phyloP scores from a whole-genome alignment of 768 basidiomycete species.

The Hebeloma cylindrosporum region DNA sequence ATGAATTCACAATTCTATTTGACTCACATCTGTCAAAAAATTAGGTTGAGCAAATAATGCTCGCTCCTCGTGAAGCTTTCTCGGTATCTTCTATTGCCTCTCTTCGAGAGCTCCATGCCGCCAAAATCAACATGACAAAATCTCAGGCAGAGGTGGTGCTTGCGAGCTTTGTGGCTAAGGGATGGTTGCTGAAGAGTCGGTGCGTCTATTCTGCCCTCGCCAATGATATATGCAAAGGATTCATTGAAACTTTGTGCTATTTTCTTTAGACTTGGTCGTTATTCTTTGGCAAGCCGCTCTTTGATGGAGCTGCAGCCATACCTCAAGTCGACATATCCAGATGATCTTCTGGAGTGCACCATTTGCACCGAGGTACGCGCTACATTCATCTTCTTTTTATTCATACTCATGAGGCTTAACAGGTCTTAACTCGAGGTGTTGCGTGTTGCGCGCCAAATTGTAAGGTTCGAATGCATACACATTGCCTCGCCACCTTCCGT shows the following conservation, averaged over 20 bases:
- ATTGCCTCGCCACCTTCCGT: slow-evolving; percentile 57
- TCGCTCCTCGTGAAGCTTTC: slow-evolving; percentile 71
- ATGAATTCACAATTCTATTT: not conserved
- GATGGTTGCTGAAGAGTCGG: slow-evolving; percentile 78
- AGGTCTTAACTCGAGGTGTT: slow-evolving; percentile 72
- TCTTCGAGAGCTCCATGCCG: slow-evolving; percentile 61
- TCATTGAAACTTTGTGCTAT: not conserved
- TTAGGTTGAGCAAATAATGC: slow-evolving; percentile 87
- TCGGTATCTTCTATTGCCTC: slow-evolving; percentile 79
- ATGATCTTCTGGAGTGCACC: slow-evolving; percentile 70
- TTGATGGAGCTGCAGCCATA: slow-evolving; percentile 74
- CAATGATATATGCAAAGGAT: slow-evolving; percentile 12
- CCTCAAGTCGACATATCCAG: slow-evolving; percentile 68
- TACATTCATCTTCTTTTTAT: not conserved
- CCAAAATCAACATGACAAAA: slow-evolving; percentile 71
- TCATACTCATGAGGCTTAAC: slow-evolving; percentile 1
- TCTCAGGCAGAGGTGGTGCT: slow-evolving; percentile 72
- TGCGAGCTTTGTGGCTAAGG: slow-evolving; percentile 79
- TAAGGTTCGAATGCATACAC: slow-evolving; percentile 59
- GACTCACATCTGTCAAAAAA: not conserved
- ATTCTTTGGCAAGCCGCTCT: slow-evolving; percentile 74
- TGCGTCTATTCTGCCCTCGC: slow-evolving; percentile 33
- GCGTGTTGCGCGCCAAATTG: slow-evolving; percentile 64
- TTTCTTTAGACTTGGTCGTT: slow-evolving; percentile 57
- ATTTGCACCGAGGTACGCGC: slow-evolving; percentile 65